phyloP scores from a whole-genome alignment of 495 filamentous ascomycete species.

The Pseudoneurospora amorphoporcata region DNA sequence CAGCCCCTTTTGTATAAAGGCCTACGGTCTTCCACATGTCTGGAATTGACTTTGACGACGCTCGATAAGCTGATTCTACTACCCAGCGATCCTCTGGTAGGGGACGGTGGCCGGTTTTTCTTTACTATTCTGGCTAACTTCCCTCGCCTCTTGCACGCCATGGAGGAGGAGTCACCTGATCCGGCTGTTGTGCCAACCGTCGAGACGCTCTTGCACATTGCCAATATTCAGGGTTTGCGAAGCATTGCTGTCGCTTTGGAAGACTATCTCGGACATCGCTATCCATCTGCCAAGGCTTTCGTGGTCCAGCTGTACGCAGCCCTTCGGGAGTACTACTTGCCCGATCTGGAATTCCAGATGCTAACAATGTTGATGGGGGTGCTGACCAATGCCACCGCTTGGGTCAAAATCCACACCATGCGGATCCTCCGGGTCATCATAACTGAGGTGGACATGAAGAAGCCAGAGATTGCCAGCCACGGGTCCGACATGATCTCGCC shows the following conservation, averaged over 20 bases:
- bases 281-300: conserved; percentile 67
- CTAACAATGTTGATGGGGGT: conserved; percentile 86
- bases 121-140: conserved; percentile 82
- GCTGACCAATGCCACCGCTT: conserved; percentile 74
- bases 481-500: conserved; percentile 95
- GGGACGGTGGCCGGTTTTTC: conserved; percentile 67
- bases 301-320: conserved; percentile 63
- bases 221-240: conserved; percentile 54
- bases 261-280: conserved; percentile 57
- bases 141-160: conserved; percentile 72
- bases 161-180: conserved; percentile 54
- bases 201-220: conserved; percentile 56
- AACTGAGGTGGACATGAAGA: conserved; percentile 87
- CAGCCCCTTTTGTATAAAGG: conserved; percentile 84
- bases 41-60: conserved; percentile 64
- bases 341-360: conserved; percentile 71
- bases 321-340: conserved; percentile 69
- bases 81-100: conserved; percentile 71
- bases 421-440: conserved; percentile 77
- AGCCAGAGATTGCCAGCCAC: conserved; percentile 78
- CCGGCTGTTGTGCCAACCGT: conserved; percentile 49
- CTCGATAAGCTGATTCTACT: conserved; percentile 70
- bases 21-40: conserved; percentile 71
- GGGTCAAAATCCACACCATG: conserved; percentile 89
- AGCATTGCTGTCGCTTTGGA: conserved; percentile 52